phyloP scores from a whole-genome alignment of 2,329 filamentous ascomycete genomes.

The Trichoderma koningiopsis region DNA sequence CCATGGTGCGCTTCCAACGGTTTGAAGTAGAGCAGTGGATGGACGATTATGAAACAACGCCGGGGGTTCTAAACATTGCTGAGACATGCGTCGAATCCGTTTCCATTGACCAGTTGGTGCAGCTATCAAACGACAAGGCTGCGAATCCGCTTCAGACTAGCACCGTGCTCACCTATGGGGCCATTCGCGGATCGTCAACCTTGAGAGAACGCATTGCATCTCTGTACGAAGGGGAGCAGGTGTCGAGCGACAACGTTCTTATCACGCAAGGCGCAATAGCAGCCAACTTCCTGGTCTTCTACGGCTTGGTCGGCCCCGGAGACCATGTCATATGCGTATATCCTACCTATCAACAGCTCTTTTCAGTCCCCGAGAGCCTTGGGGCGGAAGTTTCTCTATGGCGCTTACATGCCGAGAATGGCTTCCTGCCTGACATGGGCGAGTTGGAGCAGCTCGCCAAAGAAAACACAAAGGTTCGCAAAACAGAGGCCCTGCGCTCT shows the following conservation, averaged over 20 bases:
- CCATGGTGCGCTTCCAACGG: slow-evolving; percentile 58
- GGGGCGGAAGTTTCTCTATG: slow-evolving; percentile 79
- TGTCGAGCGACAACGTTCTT: slow-evolving; percentile 63
- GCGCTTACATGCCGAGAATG: slow-evolving; percentile 65
- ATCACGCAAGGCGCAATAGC: slow-evolving; percentile 80
- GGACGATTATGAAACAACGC: slow-evolving; percentile 60
- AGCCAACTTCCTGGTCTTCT: slow-evolving; percentile 81
- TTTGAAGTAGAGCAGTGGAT: slow-evolving; percentile 77
- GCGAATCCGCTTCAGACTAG: slow-evolving; percentile 50
- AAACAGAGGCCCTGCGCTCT: background rate
- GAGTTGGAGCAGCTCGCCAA: slow-evolving; percentile 67
- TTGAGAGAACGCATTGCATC: slow-evolving; percentile 66
- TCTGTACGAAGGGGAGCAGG: slow-evolving; percentile 60
- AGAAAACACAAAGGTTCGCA: slow-evolving; percentile 67
- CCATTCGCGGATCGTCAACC: slow-evolving; percentile 67
- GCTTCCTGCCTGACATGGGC: slow-evolving; percentile 67
- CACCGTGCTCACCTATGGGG: slow-evolving; percentile 69
- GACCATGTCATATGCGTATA: slow-evolving; percentile 88
- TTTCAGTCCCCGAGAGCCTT: slow-evolving; percentile 70
- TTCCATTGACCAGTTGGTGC: slow-evolving; percentile 67
- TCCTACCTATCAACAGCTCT: slow-evolving; percentile 85
- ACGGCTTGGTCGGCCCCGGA: slow-evolving; percentile 68
- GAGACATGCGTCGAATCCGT: slow-evolving; percentile 79
- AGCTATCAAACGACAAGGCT: slow-evolving; percentile 58
- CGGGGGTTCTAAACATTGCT: slow-evolving; percentile 67